Evolutionary conservation across 2,329 filamentous ascomycete species (phyloP), one percentile per base, ranked within the genome.

Genomic region (Nigrospora sphaerica): DNA sequence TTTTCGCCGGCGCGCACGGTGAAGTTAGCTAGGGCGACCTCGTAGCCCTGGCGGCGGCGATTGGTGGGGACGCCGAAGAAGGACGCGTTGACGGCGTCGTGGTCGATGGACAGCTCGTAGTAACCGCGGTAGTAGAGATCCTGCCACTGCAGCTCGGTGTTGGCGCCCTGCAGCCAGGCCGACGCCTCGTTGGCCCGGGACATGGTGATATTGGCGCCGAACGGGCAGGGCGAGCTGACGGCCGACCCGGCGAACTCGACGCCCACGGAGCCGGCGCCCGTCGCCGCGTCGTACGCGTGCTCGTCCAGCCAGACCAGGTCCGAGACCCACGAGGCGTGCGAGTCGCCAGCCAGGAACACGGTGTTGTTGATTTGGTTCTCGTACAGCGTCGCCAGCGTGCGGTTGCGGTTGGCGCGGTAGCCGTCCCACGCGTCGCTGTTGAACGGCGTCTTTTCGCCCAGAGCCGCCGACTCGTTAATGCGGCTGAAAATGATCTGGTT

Each of bases 81-180:
- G 16, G 67, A 67, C 0, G 80, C 80, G 28, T 75, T 65, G 5
- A 81, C 71, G 42, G 72, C 66, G 11, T 78, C 66, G 41, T 74
- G 68, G 31, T 58, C 65, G 48, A 84, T 67, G 40, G 74, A 71
- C 19, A 84, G 63, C 61, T 84, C 80, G 55, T 76, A 83, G 63
- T 85, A 85, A 3, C 81, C 81, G 31, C 80, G 72, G 62, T 83
- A 84, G 62, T 81, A 83, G 19, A 79, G 54, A 46, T 83, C 80
- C 46, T 77, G 73, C 80, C 80, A 84, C 51, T 83, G 78, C 2
- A 84, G 66, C 57, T 81, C 77, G 0, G 63, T 56, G 57, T 83
- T 84, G 32, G 67, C 66, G 12, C 61, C 59, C 19, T 72, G 66
- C 4, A 79, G 64, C 48, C 57, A 60, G 38, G 66, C 57, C 5